Percentiles rank a stretch among this genome's conserved stretches.
phyloP scores from a whole-genome alignment of 257 asterid species.

The Solanum medicagineum region DNA sequence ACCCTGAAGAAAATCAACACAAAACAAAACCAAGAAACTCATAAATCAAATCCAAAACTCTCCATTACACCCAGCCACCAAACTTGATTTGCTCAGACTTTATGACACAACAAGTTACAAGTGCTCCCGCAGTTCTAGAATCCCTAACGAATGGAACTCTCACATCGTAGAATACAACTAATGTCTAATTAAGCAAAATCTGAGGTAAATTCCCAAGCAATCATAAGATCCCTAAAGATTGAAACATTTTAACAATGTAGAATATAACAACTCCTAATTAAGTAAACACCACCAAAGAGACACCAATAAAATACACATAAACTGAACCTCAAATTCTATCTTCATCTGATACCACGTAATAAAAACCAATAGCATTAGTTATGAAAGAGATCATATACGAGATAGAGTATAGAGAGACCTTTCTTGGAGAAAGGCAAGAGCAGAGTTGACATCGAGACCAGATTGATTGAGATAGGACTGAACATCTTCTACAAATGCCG shows the following conservation, averaged over 20 bases:
- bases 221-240: neutral
- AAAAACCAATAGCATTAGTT: neutral
- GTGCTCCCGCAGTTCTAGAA: neutral
- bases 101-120: neutral
- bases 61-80: neutral
- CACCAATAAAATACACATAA: neutral
- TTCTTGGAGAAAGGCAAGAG: slow-evolving; percentile 87
- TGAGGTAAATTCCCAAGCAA: neutral
- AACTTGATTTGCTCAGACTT: neutral
- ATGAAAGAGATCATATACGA: neutral
- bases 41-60: neutral
- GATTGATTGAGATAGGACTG: slow-evolving; percentile 64
- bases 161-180: neutral
- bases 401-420: slow-evolving; percentile 25
- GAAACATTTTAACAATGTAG: neutral
- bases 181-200: neutral
- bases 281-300: neutral
- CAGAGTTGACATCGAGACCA: slow-evolving; percentile 65
- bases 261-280: neutral
- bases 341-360: neutral
- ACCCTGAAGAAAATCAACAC: neutral
- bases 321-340: neutral
- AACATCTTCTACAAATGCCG: slow-evolving; percentile 83
- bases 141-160: neutral
- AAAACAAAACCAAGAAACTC: neutral